Conservation (phyloP, 371 early-diverging fungal species). For the Choanephora cucurbitarum region DNA sequence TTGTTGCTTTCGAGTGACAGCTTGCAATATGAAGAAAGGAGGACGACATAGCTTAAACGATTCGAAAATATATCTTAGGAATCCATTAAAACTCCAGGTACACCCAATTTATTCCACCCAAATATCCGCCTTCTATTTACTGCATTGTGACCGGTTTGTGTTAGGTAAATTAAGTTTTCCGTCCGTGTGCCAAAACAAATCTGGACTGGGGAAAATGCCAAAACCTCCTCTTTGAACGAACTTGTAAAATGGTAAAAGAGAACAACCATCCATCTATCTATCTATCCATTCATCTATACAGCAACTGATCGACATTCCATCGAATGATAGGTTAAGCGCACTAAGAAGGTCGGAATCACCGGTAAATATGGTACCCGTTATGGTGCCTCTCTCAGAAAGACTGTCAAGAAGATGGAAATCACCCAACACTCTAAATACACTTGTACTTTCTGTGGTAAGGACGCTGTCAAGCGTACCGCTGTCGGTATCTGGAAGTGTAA, state of each 20-base stretch:
- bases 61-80: not conserved
- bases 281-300: conserved; percentile 31
- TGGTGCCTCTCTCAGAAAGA: conserved; percentile 99
- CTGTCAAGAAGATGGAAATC: conserved; percentile 99
- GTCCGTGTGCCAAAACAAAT: not conserved
- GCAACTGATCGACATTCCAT: conserved; percentile 1
- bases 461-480: conserved; percentile 93
- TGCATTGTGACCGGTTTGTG: too few species aligned
- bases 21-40: too few species aligned
- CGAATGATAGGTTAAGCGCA: conserved; percentile 88
- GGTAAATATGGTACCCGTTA: conserved; percentile 99
- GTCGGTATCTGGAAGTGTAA: conserved; percentile 99
- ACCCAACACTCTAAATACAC: conserved; percentile 99
- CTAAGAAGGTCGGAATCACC: conserved; percentile 99
- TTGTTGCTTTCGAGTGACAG: too few species aligned
- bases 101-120: too few species aligned
- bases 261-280: conserved; percentile 27
- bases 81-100: not conserved
- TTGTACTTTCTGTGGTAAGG: conserved; percentile 99
- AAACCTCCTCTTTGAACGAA: conserved; percentile 28
- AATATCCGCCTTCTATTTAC: too few species aligned
- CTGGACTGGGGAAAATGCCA: conserved; percentile 4
- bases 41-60: too few species aligned
- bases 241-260: conserved; percentile 23
- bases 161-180: not conserved